Base-by-base conservation (phyloP, 805 yeast genomes). In the Candida endomychidarum region DNA sequence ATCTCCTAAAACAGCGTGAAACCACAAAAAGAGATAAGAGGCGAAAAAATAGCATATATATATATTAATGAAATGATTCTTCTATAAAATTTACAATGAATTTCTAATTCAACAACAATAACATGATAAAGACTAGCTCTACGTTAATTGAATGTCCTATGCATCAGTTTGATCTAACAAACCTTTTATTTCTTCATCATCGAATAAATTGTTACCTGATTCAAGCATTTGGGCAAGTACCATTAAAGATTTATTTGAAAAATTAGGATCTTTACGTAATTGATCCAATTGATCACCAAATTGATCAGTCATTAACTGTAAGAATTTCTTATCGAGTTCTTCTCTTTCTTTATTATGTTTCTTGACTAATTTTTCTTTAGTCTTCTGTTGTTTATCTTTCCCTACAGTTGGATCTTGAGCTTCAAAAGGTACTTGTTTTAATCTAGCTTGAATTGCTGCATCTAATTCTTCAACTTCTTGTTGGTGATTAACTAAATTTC, bases 181-280 rank as follows among this genome's bases (percentile, higher is more conserved):
- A 21, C 38, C n/a, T 15, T 22, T 26, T 2, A 46, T 27, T 23
- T 46, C 49, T 5, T 77, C 81, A 21, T 70, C 71, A 51, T 79
- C 83, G 57, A 79, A 80, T 63, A 80, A 67, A 47, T 77, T 74
- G 11, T 75, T 67, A 10, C 83, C 81, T 27, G 76, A 74, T 52
- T 79, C 81, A 38, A 80, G 64, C 6, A 78, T 66, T 48, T 75
- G 75, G 3, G 83, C 85, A 49, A 80, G 58, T 37, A 77, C 50
- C 9, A 74, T 73, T 41, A 83, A 65, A 19, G 86, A 80, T 49
- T 74, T 75, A 21, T 67, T 72, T 8, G 61, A 62, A 51, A 83
- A 83, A 55, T 83, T 88, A 8, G 81, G 82, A 24, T 80, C 78
- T 40, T 70, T 67, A 54, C 89, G 75, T 45, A 81, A 61, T 39